phyloP scores from a whole-genome alignment of 163 green algal genomes.

The Trebouxia gelatinosa region DNA sequence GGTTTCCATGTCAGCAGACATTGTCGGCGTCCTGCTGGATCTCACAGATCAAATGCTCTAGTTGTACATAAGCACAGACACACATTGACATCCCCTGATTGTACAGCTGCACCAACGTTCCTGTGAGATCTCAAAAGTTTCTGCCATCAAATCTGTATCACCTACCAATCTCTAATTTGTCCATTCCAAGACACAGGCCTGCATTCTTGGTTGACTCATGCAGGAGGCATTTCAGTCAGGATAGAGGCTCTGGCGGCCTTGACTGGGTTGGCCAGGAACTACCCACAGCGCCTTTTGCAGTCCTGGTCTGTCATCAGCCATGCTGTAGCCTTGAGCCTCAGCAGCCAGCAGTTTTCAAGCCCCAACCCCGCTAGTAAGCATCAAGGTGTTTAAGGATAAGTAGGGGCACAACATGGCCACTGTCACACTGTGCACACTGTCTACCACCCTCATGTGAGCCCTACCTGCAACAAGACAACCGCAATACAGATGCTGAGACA shows the following conservation, averaged over 20 bases:
- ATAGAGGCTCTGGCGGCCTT: slow-evolving; percentile 64
- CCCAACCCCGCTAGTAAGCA: no score
- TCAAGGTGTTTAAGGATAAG: neutral
- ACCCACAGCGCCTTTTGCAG: slow-evolving; percentile 34
- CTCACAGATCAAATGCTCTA: no score
- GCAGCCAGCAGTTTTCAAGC: no score
- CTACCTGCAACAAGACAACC: no score
- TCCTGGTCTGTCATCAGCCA: slow-evolving; percentile 29
- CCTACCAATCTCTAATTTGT: no score
- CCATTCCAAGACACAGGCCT: neutral
- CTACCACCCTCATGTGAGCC: no score
- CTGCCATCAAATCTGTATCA: neutral
- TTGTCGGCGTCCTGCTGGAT: no score
- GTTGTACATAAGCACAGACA: no score
- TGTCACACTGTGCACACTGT: no score
- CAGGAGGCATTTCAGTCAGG: neutral
- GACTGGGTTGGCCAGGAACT: slow-evolving; percentile 56
- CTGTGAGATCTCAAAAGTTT: neutral
- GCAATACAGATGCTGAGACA: no score
- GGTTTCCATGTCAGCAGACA: no score
- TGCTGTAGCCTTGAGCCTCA: no score
- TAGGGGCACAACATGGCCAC: neutral
- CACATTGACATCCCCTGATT: neutral
- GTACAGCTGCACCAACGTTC: neutral
- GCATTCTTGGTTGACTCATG: neutral